Conservation (phyloP, 495 filamentous ascomycete species). For the Podospora pseudoanserina region DNA sequence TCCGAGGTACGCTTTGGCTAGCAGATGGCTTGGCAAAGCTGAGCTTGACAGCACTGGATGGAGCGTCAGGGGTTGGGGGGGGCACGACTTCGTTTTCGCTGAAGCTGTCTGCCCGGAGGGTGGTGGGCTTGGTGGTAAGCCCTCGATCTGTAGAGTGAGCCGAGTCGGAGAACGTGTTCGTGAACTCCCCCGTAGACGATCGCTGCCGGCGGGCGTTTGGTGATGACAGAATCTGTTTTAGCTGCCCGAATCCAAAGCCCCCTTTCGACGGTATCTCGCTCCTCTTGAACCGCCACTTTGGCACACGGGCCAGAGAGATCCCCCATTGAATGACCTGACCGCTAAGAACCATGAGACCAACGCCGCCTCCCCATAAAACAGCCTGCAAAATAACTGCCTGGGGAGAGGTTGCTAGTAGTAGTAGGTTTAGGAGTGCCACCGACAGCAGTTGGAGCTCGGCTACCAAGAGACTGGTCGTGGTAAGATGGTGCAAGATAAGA, state of each 20-base stretch:
- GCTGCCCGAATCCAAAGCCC: conserved; percentile 18
- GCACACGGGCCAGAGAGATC: conserved; percentile 79
- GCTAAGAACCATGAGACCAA: conserved; percentile 70
- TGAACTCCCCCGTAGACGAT: conserved; percentile 17
- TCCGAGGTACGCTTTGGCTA: conserved; percentile 32
- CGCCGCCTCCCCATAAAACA: conserved; percentile 82
- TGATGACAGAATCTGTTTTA: conserved; percentile 31
- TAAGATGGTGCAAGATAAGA: conserved; percentile 67
- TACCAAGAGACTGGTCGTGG: conserved; percentile 78
- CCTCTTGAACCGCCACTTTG: conserved; percentile 82
- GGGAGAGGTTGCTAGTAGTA: conserved; percentile 73
- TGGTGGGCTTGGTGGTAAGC: conserved; percentile 14
- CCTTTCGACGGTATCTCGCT: conserved; percentile 27
- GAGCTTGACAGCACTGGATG: conserved; percentile 18
- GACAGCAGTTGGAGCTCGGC: conserved; percentile 88
- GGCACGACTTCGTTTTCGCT: conserved; percentile 14
- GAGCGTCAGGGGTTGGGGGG: not conserved
- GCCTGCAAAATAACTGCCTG: conserved; percentile 80
- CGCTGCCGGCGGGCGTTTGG: conserved; percentile 27
- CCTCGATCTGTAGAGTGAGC: conserved; percentile 20
- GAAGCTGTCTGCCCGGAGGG: conserved; percentile 9
- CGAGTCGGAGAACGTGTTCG: conserved; percentile 18
- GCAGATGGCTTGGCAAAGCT: conserved; percentile 15
- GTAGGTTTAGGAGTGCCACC: conserved; percentile 73
- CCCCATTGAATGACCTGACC: conserved; percentile 78